Conservation (phyloP, 2,329 filamentous ascomycete species). For the Chalaropsis thielavioides region DNA sequence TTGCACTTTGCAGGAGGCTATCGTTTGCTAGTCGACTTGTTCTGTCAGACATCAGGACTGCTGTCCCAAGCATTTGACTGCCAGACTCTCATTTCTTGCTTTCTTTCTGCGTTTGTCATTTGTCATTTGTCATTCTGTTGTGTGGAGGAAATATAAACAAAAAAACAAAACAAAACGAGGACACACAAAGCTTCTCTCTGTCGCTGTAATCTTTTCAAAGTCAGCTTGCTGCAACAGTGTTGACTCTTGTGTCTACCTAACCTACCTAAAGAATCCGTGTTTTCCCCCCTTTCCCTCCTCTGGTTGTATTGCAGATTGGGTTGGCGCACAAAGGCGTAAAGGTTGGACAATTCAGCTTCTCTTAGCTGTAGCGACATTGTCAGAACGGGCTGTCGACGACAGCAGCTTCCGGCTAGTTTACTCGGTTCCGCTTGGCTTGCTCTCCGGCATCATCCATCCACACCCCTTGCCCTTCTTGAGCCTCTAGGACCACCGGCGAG, state of each 20-base stretch:
- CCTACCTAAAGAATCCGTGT: background rate
- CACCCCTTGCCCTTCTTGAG: background rate
- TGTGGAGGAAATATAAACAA: slow-evolving; percentile 9
- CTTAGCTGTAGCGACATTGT: background rate
- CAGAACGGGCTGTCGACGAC: background rate
- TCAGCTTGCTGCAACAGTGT: slow-evolving; percentile 1
- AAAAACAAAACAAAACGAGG: slow-evolving; percentile 2
- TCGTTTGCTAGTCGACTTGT: background rate
- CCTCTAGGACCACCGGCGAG: background rate
- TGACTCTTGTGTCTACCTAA: background rate
- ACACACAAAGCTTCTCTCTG: slow-evolving; percentile 9
- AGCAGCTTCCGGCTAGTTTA: background rate
- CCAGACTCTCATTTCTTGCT: slow-evolving; percentile 5
- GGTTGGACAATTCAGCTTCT: background rate
- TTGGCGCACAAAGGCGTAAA: background rate
- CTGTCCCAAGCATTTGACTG: background rate
- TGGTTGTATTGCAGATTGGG: background rate
- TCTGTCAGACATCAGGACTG: background rate
- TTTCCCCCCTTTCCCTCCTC: background rate
- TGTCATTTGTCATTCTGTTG: slow-evolving; percentile 2
- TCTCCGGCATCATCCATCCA: background rate
- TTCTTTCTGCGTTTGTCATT: slow-evolving; percentile 7
- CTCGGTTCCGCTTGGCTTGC: background rate
- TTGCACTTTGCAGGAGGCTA: background rate
- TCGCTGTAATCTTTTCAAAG: slow-evolving; percentile 4